phyloP scores from a whole-genome alignment of 805 yeast species.

The Ogataea henricii region DNA sequence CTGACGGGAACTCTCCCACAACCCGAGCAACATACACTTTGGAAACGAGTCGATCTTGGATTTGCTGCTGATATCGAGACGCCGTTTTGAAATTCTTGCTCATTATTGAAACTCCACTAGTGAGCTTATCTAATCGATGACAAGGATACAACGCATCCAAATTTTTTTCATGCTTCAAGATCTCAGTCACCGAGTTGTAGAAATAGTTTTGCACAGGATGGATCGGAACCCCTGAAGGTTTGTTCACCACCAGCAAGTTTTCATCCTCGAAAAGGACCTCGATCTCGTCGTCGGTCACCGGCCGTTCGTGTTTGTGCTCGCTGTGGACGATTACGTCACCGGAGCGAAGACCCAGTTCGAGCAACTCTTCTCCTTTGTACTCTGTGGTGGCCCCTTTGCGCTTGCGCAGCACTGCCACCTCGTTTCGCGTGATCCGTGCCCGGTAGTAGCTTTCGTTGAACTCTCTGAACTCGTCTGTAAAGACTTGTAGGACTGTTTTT shows the following conservation, averaged over 20 bases:
- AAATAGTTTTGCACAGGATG: conserved; percentile 52
- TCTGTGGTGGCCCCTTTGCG: conserved; percentile 25
- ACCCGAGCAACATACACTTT: conserved; percentile 52
- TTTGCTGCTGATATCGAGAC: conserved; percentile 34
- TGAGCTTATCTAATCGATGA: conserved; percentile 55
- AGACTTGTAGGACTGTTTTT: conserved; percentile 40
- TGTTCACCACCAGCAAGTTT: conserved; percentile 44
- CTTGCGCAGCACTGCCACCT: conserved; percentile 23
- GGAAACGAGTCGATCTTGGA: conserved; percentile 33
- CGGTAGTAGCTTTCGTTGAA: conserved; percentile 27
- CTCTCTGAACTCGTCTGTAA: conserved; percentile 42
- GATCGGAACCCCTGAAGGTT: conserved; percentile 56
- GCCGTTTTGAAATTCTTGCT: conserved; percentile 42
- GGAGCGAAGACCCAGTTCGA: conserved; percentile 17
- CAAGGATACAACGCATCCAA: conserved; percentile 37
- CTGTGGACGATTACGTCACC: conserved; percentile 33
- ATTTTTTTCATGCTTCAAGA: conserved; percentile 38
- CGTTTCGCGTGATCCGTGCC: conserved; percentile 19
- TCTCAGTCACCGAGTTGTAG: conserved; percentile 49
- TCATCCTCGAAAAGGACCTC: conserved; percentile 27
- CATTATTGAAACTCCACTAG: conserved; percentile 53
- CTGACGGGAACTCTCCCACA: conserved; percentile 42
- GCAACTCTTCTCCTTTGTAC: conserved; percentile 34
- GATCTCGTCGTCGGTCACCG: conserved; percentile 20
- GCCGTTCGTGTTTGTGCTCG: conserved; percentile 36